These are phyloP conservation scores for Cladophialophora chaetospira DNA, from an alignment of 2,329 filamentous ascomycete species.

Conservation along the genomic window DNA sequence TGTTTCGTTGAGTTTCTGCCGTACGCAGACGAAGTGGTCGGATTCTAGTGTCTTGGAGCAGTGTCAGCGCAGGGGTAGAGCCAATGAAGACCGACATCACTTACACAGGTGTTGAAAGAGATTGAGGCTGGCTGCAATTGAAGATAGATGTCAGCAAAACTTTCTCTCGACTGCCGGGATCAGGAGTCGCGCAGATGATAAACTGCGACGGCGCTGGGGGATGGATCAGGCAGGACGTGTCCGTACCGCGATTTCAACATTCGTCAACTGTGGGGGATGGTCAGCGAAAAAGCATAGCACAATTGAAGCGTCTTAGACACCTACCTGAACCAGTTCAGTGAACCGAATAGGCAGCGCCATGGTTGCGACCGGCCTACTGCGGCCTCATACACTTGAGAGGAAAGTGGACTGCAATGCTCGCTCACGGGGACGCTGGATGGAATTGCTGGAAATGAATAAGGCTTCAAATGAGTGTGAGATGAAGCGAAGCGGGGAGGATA, in stretches of 20 bases:
- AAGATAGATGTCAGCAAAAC: constrained; percentile 33
- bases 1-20: constrained; percentile 85
- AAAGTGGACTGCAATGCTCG: constrained; percentile 17
- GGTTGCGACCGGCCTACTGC: constrained; percentile 42
- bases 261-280: constrained; percentile 52
- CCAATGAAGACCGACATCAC: constrained; percentile 39
- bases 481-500: constrained; percentile 17
- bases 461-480: constrained; percentile 24
- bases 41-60: constrained; percentile 85
- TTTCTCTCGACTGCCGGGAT: background rate
- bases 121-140: constrained; percentile 65
- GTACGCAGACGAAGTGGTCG: constrained; percentile 92
- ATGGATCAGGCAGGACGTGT: constrained; percentile 23
- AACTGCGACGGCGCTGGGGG: constrained; percentile 29
- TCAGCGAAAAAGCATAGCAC: constrained; percentile 35
- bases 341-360: constrained; percentile 83
- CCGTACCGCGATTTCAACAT: constrained; percentile 57
- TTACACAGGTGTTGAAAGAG: constrained; percentile 84
- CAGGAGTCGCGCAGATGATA: constrained; percentile 12
- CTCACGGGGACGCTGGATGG: constrained; percentile 3
- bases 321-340: constrained; percentile 81
- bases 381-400: constrained; percentile 31
- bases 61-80: constrained; percentile 29
- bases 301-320: constrained; percentile 28
- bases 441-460: constrained; percentile 8